Evolutionary conservation across 352 stramenopile genomes (phyloP), one percentile per base, ranked within the genome.

Genomic region (Phytophthora pseudosyringae): DNA sequence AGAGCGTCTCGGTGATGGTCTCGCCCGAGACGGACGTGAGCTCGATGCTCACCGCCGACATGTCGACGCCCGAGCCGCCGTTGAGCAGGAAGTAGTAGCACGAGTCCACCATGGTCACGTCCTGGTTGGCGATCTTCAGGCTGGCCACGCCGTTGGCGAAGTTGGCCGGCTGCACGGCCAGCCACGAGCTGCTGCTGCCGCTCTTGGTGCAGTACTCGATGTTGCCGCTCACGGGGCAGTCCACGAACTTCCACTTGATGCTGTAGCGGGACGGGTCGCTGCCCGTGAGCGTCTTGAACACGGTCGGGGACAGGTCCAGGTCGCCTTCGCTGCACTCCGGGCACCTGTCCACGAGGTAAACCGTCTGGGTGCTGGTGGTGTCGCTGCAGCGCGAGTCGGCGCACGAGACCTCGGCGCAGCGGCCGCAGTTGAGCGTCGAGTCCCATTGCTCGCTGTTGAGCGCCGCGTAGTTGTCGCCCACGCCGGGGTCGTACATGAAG

Each of bases 261-360:
- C 36, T 69, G 64, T 73, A 77, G 0, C 73, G 71, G n/a, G 61
- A 61, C 28, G 78, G 72, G 28, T 67, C 52, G 26, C 51, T 71
- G 35, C 79, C 79, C 16, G 79, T 88, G 41, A 88, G 49, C 2
- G 69, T 45, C 44, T 74, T 69, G 46, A 82, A 88, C 32, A 88
- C 75, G 0, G 59, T 71, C 6, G 74, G 67, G 25, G 76, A 86
- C 50, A 88, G 54, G 39, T 86, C 80, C 46, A 88, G 67, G 59
- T 87, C 81, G 43, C 83, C 83, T 21, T 86, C 12, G 3, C 38
- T 65, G 57, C 86, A 94, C 58, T 92, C 83, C 5, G 81, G 83
- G 54, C 86, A 94, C 16, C 70, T 74, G 66, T 94, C 83, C 15
- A 90, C 68, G 33, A 94, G 63, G 60, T 89, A 78, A 10, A 91